Evolutionary conservation across 140 eudicot genomes (phyloP), one percentile per base, ranked within the genome.

Genomic region (Anethum foeniculum): DNA sequence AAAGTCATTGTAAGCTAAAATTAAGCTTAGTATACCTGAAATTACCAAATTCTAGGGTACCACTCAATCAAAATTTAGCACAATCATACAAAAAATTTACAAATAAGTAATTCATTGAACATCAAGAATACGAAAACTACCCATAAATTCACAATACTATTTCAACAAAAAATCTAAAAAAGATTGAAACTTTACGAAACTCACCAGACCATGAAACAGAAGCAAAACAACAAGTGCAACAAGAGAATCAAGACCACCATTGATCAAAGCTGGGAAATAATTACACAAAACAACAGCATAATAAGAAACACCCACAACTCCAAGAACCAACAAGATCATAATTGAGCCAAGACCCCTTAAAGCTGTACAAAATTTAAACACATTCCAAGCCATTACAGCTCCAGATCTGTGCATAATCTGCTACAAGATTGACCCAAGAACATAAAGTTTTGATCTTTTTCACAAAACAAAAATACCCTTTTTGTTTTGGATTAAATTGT

Each of bases 351-450:
- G 83, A n/a, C 93, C 97, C 76, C 92, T 82, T 9, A 95, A 73
- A 27, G 99, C 99, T 80, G 97, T 92, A 48, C 99, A 95, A 56
- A 95, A 95, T 80, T 86, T 90, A 95, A 95, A 95, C 48, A 95
- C 99, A 81, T 95, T 95, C 97, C 99, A 95, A 62, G 99, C 99
- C 99, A 95, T 95, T 56, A 88, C 96, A 75, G 92, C 89, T 78
- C 99, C 97, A 82, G 99, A 95, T 92, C 97, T 95, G 84, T 90
- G 80, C 99, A 95, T 94, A 83, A 83, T 86, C 43, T 75, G 52
- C 60, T 27, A 10, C 36, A 5, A 75, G 27, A 44, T 46, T 38
- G 30, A 74, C 39, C 54, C 78, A 43, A 44, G 28, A 74, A 23
- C 14, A 25, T 10, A 75, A 47, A 75, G 14, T 43, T 43, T 28